These are phyloP conservation scores for Neonectria faginata DNA, from an alignment of 2,329 filamentous ascomycete genomes.

Conservation along the genomic window DNA sequence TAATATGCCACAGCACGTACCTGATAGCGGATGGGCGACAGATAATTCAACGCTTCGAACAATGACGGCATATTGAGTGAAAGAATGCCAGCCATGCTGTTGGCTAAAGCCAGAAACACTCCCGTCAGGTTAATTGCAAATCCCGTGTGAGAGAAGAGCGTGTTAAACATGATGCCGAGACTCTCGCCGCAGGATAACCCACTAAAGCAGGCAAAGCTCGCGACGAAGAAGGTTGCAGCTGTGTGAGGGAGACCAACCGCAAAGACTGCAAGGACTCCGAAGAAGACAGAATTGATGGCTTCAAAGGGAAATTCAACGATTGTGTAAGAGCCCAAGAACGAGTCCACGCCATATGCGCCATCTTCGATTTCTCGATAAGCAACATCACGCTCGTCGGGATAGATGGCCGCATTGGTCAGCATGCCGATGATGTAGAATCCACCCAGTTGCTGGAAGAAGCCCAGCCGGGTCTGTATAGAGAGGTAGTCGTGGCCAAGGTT, in stretches of 20 bases:
- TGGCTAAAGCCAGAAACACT: conserved; percentile 74
- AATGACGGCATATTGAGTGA: conserved; percentile 74
- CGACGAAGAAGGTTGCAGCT: conserved; percentile 71
- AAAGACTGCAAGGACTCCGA: conserved; percentile 71
- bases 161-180: conserved; percentile 82
- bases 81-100: conserved; percentile 76
- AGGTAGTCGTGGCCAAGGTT: conserved; percentile 75
- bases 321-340: conserved; percentile 77
- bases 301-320: conserved; percentile 78
- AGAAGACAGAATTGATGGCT: conserved; percentile 71
- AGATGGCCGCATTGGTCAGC: conserved; percentile 80
- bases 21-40: conserved; percentile 76
- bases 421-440: conserved; percentile 80
- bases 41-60: conserved; percentile 74
- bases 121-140: conserved; percentile 79
- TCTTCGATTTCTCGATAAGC: conserved; percentile 82
- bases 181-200: conserved; percentile 81
- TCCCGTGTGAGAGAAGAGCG: conserved; percentile 76
- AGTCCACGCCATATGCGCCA: conserved; percentile 74
- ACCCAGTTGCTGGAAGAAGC: conserved; percentile 76
- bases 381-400: conserved; percentile 76
- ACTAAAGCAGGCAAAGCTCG: conserved; percentile 75
- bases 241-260: conserved; percentile 73
- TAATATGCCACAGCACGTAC: conserved; percentile 74
- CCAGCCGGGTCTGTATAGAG: conserved; percentile 76